Conservation (phyloP, 495 filamentous ascomycete genomes). For the Neohortaea acidophila region DNA sequence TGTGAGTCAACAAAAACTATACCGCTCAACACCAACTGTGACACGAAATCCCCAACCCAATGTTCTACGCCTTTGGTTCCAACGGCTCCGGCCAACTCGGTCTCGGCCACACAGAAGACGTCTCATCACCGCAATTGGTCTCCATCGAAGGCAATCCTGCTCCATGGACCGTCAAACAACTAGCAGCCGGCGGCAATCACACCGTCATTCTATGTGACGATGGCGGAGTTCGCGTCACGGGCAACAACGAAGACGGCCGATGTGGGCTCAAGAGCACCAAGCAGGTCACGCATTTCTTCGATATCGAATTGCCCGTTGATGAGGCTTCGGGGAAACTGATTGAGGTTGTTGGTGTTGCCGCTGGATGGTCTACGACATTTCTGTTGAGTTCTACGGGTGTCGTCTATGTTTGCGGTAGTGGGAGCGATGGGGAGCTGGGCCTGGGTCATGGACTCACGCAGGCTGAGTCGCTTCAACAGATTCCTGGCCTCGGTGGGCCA, state of each 20-base stretch:
- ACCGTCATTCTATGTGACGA: constrained; percentile 50
- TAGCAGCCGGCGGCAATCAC: constrained; percentile 76
- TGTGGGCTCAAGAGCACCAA: constrained; percentile 28
- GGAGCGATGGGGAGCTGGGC: constrained; percentile 57
- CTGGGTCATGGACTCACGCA: constrained; percentile 30
- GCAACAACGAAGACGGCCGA: constrained; percentile 41
- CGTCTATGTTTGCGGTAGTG: constrained; percentile 49
- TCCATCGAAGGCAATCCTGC: neutral
- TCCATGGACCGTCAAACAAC: constrained; percentile 17
- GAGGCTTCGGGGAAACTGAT: neutral
- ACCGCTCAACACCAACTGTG: no score
- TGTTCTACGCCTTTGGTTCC: constrained; percentile 73
- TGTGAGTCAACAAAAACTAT: no score
- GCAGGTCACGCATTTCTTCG: constrained; percentile 12
- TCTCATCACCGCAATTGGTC: constrained; percentile 42
- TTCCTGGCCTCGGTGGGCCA: constrained; percentile 47
- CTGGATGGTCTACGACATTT: constrained; percentile 62
- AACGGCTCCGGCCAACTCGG: constrained; percentile 82
- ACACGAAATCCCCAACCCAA: no score
- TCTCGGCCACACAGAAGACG: constrained; percentile 59
- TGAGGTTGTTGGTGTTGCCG: constrained; percentile 34
- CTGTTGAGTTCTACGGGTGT: constrained; percentile 34
- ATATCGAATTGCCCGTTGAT: constrained; percentile 5
- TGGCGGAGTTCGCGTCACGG: constrained; percentile 47
- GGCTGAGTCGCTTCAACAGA: constrained; percentile 17